Percentiles rank a stretch among this genome's conserved stretches.
phyloP scores from a whole-genome alignment of 345 rosid species.

The Theobroma cacao region DNA sequence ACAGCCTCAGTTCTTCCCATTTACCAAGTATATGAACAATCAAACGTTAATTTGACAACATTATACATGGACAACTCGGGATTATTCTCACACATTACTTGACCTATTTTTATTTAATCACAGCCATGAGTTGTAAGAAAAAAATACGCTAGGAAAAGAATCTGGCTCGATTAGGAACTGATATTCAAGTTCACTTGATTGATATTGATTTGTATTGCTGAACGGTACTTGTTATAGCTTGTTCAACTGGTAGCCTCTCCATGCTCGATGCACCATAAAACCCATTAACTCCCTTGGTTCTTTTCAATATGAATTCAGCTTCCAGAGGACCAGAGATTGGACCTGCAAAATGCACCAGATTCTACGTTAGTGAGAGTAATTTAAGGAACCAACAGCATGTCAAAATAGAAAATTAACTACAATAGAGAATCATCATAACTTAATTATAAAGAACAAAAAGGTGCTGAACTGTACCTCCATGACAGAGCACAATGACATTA shows the following conservation, averaged over 20 bases:
- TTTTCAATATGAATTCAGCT: conserved; percentile 71
- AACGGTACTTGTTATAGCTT: conserved; percentile 72
- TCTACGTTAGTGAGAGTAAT: background rate
- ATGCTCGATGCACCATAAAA: conserved; percentile 98
- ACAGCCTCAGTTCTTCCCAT: background rate
- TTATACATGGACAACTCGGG: background rate
- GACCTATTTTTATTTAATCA: background rate
- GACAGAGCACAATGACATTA: conserved; percentile 68
- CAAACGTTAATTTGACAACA: background rate
- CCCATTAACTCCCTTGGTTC: conserved; percentile 80
- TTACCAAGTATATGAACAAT: background rate
- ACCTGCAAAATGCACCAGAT: conserved; percentile 41
- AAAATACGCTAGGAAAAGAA: background rate
- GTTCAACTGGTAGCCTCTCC: conserved; percentile 92
- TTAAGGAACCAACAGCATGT: background rate
- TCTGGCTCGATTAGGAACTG: background rate
- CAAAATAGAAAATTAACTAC: background rate
- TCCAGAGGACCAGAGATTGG: conserved; percentile 81
- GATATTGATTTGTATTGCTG: conserved; percentile 69
- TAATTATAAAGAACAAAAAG: background rate
- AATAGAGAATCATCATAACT: background rate
- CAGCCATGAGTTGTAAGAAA: background rate
- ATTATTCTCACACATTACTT: background rate
- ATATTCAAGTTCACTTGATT: conserved; percentile 40
- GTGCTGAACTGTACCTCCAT: conserved; percentile 59